phyloP scores from a whole-genome alignment of 176 grass and related monocot genomes.

The Zea luxurians region DNA sequence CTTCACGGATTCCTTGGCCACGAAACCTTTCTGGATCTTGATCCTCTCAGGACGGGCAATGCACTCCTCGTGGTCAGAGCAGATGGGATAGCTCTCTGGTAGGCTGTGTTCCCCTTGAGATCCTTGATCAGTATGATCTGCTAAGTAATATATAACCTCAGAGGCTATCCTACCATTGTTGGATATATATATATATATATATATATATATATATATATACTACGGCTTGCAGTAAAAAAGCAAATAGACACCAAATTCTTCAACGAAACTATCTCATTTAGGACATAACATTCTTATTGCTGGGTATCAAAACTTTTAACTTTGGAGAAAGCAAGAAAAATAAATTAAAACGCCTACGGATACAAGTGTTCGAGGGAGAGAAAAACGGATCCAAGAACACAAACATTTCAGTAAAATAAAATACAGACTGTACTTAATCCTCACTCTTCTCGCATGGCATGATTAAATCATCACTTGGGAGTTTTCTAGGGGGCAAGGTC shows the following conservation, averaged over 20 bases:
- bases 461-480: slow-evolving; percentile 23
- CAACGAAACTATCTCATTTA: slow-evolving; percentile 10
- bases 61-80: slow-evolving; percentile 70
- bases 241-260: not conserved
- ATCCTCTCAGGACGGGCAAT: slow-evolving; percentile 73
- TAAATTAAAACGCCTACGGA: not conserved
- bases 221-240: not conserved
- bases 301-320: not conserved
- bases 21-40: slow-evolving; percentile 95
- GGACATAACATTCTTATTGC: not conserved
- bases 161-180: slow-evolving; percentile 40
- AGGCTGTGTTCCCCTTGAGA: slow-evolving; percentile 72
- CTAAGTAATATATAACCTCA: slow-evolving; percentile 50
- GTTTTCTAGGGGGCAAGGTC: slow-evolving; percentile 36
- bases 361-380: not conserved
- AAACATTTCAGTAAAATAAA: not conserved
- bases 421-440: slow-evolving; percentile 10
- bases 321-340: not conserved
- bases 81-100: slow-evolving; percentile 64
- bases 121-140: slow-evolving; percentile 73
- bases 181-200: not conserved
- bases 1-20: slow-evolving; percentile 94
- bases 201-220: not conserved
- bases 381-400: not conserved
- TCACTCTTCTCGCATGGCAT: slow-evolving; percentile 32